Evolutionary conservation across 192 early-diverging fungal genomes (phyloP).

Genomic region (Linderina pennispora): DNA sequence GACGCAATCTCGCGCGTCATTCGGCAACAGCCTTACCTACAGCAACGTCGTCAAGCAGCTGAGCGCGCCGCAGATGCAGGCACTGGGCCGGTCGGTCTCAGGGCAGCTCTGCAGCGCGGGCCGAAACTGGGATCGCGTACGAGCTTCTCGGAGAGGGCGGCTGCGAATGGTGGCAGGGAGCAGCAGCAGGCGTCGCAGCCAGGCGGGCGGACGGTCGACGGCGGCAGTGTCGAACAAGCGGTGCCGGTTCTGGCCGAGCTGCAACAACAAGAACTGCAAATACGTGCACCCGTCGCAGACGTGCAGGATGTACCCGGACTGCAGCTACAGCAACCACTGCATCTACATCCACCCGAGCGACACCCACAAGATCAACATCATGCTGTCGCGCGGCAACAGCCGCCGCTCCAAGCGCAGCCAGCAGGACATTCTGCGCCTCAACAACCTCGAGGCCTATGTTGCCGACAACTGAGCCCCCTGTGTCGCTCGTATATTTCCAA

Average conservation of each 20-base stretch:
- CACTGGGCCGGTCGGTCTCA: neutral
- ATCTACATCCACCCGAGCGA: conserved; percentile 40
- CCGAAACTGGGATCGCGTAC: conserved; percentile 2
- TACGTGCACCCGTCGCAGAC: conserved; percentile 30
- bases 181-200: neutral
- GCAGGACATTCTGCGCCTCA: conserved; percentile 28
- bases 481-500: neutral
- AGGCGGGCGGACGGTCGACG: neutral
- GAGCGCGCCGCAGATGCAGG: conserved; percentile 1
- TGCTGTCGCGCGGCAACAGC: conserved; percentile 14
- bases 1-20: neutral
- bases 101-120: neutral
- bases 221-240: conserved; percentile 12
- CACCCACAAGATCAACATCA: conserved; percentile 30
- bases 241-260: conserved; percentile 46
- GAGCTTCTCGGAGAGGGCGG: conserved; percentile 4
- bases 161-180: neutral
- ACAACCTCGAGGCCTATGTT: conserved; percentile 23
- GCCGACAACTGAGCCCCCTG: neutral
- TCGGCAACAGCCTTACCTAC: neutral
- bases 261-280: conserved; percentile 46
- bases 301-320: conserved; percentile 24
- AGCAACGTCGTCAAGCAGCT: too few species aligned
- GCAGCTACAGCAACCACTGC: conserved; percentile 27
- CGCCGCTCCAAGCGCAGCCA: conserved; percentile 28